Percentiles rank a stretch among this genome's conserved stretches.
These are phyloP conservation scores for Incumbomyces delicatus DNA, from an alignment of 2,329 filamentous ascomycete genomes.

Conservation along the genomic window DNA sequence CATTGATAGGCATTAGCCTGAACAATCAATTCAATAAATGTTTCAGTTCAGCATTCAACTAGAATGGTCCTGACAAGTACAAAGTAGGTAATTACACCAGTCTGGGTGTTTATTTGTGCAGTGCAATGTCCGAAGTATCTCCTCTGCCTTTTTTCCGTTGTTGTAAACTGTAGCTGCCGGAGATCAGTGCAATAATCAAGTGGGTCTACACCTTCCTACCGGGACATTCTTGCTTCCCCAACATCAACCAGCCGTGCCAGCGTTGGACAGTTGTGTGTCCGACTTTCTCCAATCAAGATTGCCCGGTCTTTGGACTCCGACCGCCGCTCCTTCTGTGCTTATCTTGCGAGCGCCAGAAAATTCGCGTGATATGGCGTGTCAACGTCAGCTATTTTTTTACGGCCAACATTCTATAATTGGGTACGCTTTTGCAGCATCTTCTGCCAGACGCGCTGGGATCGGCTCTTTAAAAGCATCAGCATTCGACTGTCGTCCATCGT, in stretches of 20 bases:
- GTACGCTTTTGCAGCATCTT: background rate
- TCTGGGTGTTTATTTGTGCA: too few species aligned
- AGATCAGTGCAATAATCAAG: too few species aligned
- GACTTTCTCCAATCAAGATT: too few species aligned
- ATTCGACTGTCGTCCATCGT: background rate
- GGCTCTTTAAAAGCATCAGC: background rate
- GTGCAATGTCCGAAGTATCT: too few species aligned
- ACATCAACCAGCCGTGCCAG: background rate
- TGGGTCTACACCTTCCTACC: background rate
- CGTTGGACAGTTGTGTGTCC: too few species aligned
- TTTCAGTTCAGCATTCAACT: too few species aligned
- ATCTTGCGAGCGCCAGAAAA: too few species aligned
- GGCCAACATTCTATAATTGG: background rate
- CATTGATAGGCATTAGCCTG: background rate
- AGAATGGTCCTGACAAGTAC: too few species aligned
- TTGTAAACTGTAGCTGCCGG: background rate
- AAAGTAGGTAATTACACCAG: too few species aligned
- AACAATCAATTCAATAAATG: background rate
- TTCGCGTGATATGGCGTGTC: conserved; percentile 2
- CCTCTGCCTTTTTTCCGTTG: too few species aligned
- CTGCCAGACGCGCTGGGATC: background rate
- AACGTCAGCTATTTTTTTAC: background rate
- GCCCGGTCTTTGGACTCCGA: too few species aligned
- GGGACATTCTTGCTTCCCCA: conserved; percentile 1
- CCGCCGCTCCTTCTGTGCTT: too few species aligned